phyloP scores from a whole-genome alignment of 2,329 filamentous ascomycete genomes.

The Hymenoscyphus albidus region DNA sequence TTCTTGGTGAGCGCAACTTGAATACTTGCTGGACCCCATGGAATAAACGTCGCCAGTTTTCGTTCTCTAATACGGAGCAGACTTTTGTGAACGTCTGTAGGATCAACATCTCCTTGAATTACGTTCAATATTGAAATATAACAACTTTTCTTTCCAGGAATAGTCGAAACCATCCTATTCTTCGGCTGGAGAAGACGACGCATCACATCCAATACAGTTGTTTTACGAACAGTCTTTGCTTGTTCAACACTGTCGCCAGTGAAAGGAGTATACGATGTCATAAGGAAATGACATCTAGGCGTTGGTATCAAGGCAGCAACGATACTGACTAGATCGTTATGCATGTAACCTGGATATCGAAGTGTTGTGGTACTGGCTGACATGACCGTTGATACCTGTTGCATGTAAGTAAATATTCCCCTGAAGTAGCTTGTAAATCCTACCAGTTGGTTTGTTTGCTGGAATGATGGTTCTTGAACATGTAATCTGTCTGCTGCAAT shows the following conservation, averaged over 20 bases:
- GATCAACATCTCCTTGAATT: constrained; percentile 97
- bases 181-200: constrained; percentile 91
- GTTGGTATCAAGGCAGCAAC: constrained; percentile 94
- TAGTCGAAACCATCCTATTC: constrained; percentile 98
- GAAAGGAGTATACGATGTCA: constrained; percentile 98
- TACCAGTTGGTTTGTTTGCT: constrained; percentile 95
- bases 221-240: constrained; percentile 96
- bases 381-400: constrained; percentile 91
- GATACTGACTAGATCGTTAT: constrained; percentile 97
- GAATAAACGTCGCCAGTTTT: constrained; percentile 91
- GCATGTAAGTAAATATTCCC: constrained; percentile 16
- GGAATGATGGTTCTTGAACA: constrained; percentile 91
- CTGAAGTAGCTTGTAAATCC: constrained; percentile 21
- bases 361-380: constrained; percentile 95
- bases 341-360: constrained; percentile 98
- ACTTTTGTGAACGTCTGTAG: constrained; percentile 98
- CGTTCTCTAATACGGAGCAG: constrained; percentile 92
- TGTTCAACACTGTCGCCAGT: constrained; percentile 95
- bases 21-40: constrained; percentile 96
- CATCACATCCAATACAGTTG: constrained; percentile 97
- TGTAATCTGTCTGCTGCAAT: constrained; percentile 94
- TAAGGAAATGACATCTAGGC: constrained; percentile 94
- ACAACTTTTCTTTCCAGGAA: constrained; percentile 93
- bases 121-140: constrained; percentile 99
- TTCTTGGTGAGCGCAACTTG: constrained; percentile 96